Evolutionary conservation across 805 yeast species (phyloP).

Genomic region (Aciculoconidium aculeatum): DNA sequence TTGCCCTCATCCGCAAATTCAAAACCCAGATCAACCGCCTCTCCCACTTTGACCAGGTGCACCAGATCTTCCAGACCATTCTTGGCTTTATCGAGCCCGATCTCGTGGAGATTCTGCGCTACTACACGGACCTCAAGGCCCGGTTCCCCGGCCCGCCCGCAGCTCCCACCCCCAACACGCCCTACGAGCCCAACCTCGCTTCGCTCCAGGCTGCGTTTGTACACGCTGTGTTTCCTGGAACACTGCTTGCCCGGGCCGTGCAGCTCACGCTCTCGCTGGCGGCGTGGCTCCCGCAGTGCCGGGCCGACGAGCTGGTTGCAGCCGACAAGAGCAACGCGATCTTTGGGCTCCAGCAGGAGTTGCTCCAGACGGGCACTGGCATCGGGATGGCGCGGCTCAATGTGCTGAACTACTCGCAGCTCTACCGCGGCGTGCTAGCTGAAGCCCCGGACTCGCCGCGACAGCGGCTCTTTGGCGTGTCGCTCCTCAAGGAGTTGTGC

Average conservation of each 20-base stretch:
- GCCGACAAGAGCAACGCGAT: too few relatives aligned
- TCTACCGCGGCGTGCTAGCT: slow-evolving; percentile 5
- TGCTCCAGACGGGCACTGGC: too few relatives aligned
- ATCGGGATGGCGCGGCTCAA: slow-evolving; percentile 3
- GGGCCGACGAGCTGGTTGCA: too few relatives aligned
- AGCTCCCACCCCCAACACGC: neutral
- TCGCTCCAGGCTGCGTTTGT: too few relatives aligned
- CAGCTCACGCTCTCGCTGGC: too few relatives aligned
- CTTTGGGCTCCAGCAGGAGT: too few relatives aligned
- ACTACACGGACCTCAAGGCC: slow-evolving; percentile 3
- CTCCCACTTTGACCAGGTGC: slow-evolving; percentile 4
- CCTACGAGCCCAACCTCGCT: too few relatives aligned
- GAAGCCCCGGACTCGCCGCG: slow-evolving; percentile 3
- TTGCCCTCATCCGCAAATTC: slow-evolving; percentile 7
- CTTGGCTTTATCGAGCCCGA: slow-evolving; percentile 6
- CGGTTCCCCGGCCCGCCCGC: too few relatives aligned
- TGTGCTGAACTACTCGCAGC: slow-evolving; percentile 2
- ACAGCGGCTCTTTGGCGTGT: slow-evolving; percentile 4
- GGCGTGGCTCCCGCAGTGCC: too few relatives aligned
- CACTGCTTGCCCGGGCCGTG: too few relatives aligned
- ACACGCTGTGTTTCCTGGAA: too few relatives aligned
- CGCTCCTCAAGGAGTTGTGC: slow-evolving; percentile 7
- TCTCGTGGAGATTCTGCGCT: slow-evolving; percentile 2
- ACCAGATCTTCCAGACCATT: slow-evolving; percentile 6
- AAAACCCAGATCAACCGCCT: slow-evolving; percentile 3